These are phyloP conservation scores for Fagopyrum esculentum DNA, from an alignment of 148 eudicot species.

Conservation along the genomic window DNA sequence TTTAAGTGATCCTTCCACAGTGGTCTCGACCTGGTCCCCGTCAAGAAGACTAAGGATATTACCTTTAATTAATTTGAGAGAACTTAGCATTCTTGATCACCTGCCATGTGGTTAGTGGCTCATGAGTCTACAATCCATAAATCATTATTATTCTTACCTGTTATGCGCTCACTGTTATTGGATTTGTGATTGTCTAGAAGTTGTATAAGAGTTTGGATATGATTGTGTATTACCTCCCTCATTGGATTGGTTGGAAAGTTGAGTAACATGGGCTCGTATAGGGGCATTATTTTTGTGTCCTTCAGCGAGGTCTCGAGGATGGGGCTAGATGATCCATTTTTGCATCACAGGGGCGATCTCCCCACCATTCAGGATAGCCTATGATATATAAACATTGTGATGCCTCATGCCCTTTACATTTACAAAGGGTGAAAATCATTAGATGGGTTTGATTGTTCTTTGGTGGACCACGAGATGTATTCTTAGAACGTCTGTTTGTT, in stretches of 20 bases:
- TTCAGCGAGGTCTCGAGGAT: neutral
- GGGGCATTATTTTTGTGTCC: neutral
- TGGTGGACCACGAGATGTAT: too few species aligned
- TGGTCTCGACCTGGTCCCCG: neutral
- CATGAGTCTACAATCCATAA: neutral
- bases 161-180: neutral
- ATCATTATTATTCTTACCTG: neutral
- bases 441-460: too few species aligned
- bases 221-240: too few species aligned
- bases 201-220: too few species aligned
- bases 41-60: neutral
- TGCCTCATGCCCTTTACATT: neutral
- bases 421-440: neutral
- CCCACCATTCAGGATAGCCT: neutral
- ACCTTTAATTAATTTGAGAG: neutral
- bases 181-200: too few species aligned
- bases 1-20: neutral
- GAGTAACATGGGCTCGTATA: too few species aligned
- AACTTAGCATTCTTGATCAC: neutral
- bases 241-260: too few species aligned
- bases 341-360: neutral
- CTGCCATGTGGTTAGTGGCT: neutral
- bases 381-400: neutral
- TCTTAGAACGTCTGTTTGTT: too few species aligned
- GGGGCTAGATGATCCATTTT: neutral